Percentiles rank a stretch among this genome's conserved stretches.
These are phyloP conservation scores for Quercus wislizeni DNA, from an alignment of 306 rosid species.

Conservation along the genomic window DNA sequence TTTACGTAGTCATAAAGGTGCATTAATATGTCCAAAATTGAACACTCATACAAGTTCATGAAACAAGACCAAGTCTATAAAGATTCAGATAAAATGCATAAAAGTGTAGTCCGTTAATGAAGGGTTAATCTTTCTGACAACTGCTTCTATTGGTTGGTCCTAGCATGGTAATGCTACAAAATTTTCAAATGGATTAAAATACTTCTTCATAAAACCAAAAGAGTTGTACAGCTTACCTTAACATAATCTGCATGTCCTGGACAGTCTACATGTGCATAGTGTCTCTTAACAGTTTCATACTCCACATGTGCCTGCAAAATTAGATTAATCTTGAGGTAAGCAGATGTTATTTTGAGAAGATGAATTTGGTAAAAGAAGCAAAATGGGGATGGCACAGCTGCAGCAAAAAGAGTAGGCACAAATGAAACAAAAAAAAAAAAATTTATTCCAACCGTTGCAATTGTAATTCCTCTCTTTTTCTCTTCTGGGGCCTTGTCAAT, in stretches of 20 bases:
- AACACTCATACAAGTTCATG: background rate
- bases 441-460: conserved; percentile 68
- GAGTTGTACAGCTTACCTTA: conserved; percentile 50
- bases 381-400: background rate
- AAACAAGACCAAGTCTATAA: background rate
- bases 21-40: background rate
- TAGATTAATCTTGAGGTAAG: conserved; percentile 1
- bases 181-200: background rate
- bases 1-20: background rate
- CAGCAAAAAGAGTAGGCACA: conserved; percentile 4
- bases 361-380: background rate
- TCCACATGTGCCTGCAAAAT: conserved; percentile 83
- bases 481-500: conserved; percentile 98
- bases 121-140: background rate
- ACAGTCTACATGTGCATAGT: conserved; percentile 97
- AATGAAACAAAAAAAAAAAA: background rate
- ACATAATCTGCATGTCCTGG: conserved; percentile 99
- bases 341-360: background rate
- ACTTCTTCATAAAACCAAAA: background rate
- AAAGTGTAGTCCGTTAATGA: background rate
- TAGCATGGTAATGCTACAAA: background rate
- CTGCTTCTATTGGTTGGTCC: background rate
- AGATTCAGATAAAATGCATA: background rate
- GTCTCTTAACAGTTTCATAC: conserved; percentile 80
- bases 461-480: conserved; percentile 92